Conservation (phyloP, 371 early-diverging fungal species). For the Capniomyces stellatus region DNA sequence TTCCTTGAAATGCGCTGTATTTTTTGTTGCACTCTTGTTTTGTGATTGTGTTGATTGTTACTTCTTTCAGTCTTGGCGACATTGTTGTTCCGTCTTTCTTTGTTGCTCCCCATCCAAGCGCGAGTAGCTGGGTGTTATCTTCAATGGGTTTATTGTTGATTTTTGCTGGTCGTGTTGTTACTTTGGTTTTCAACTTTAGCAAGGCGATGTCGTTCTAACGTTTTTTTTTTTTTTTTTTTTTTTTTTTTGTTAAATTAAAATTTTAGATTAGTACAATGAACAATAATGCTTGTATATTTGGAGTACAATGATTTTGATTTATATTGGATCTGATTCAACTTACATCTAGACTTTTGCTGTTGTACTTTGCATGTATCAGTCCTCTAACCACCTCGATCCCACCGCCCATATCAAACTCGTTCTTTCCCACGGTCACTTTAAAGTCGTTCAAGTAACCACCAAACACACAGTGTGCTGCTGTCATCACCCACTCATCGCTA, state of each 20-base stretch:
- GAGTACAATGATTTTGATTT: neutral
- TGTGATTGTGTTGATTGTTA: constrained; percentile 8
- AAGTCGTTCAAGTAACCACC: constrained; percentile 7
- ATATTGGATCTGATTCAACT: neutral
- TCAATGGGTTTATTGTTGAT: constrained; percentile 9
- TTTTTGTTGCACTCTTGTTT: constrained; percentile 4
- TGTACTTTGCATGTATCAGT: constrained; percentile 10
- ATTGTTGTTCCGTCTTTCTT: constrained; percentile 4
- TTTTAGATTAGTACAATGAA: neutral
- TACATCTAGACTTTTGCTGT: constrained; percentile 6
- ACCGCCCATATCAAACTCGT: constrained; percentile 9
- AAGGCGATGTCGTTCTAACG: constrained; percentile 17
- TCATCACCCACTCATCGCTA: constrained; percentile 9
- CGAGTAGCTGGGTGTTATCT: constrained; percentile 5
- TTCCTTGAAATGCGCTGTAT: constrained; percentile 1
- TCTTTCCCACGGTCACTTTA: constrained; percentile 11
- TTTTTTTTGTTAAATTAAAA: too few relatives aligned
- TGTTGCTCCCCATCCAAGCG: constrained; percentile 24
- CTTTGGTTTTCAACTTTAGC: constrained; percentile 6
- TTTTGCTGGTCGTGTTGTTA: constrained; percentile 12
- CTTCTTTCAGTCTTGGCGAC: constrained; percentile 12
- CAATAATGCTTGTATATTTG: neutral
- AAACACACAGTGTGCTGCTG: constrained; percentile 19
- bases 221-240: too few relatives aligned
- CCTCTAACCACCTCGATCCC: constrained; percentile 7